Evolutionary conservation across 2,329 filamentous ascomycete genomes (phyloP).

Genomic region (Aspergillus latus): DNA sequence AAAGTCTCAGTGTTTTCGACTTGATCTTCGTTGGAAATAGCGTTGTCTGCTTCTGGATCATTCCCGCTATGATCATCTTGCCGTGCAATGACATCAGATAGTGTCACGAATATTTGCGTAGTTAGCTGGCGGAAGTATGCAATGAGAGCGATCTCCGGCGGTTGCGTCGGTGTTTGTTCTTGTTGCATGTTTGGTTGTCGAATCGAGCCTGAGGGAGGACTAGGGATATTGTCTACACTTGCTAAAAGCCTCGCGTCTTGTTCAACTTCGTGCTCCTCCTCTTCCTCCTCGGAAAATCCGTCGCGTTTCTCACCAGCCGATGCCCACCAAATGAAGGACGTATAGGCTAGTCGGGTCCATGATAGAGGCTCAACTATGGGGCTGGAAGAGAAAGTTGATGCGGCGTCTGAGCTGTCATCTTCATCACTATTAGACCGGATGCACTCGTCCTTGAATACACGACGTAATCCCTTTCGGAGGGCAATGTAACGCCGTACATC

Average conservation of each 20-base stretch:
- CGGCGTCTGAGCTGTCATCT: conserved; percentile 40
- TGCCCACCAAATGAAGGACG: conserved; percentile 67
- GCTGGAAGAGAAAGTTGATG: conserved; percentile 45
- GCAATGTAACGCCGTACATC: conserved; percentile 78
- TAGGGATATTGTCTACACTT: conserved; percentile 36
- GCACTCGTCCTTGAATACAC: conserved; percentile 26
- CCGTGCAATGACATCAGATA: conserved; percentile 46
- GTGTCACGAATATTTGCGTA: conserved; percentile 45
- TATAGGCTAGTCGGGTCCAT: conserved; percentile 62
- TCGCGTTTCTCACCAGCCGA: conserved; percentile 61
- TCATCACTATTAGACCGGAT: conserved; percentile 26
- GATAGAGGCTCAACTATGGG: conserved; percentile 56
- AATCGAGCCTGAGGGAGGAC: conserved; percentile 25
- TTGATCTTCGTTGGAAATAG: conserved; percentile 23
- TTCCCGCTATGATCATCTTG: conserved; percentile 31
- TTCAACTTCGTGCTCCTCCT: conserved; percentile 48
- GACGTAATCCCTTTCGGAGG: conserved; percentile 62
- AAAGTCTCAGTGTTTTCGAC: background rate
- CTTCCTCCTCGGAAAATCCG: conserved; percentile 55
- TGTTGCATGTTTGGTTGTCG: conserved; percentile 29
- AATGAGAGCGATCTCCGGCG: conserved; percentile 49
- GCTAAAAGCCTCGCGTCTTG: conserved; percentile 45
- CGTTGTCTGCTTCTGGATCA: conserved; percentile 19
- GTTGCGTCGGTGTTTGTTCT: conserved; percentile 34
- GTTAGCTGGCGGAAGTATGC: conserved; percentile 53